A percentile compares a stretch with the other conserved stretches of the same genome.
Evolutionary conservation across 768 basidiomycete genomes (phyloP).

Genomic region (Boletus huronensis): DNA sequence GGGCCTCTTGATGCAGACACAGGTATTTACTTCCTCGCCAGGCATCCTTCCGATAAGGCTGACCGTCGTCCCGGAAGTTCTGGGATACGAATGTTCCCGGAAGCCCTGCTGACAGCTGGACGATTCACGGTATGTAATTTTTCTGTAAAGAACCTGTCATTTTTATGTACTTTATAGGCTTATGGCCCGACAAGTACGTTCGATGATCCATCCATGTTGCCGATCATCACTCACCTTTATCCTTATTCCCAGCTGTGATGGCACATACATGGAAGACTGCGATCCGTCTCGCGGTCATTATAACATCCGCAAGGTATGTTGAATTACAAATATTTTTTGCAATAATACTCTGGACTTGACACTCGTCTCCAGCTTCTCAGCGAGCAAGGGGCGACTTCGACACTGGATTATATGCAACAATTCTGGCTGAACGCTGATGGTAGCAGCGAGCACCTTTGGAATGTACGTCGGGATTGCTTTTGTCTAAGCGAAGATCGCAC

Average conservation of each 20-base stretch:
- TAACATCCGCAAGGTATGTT: slow-evolving; percentile 39
- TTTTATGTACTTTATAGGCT: slow-evolving; percentile 37
- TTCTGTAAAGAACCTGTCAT: background rate
- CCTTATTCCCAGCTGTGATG: slow-evolving; percentile 48
- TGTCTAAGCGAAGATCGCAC: background rate
- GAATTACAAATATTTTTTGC: background rate
- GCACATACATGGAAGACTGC: slow-evolving; percentile 33
- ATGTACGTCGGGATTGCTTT: slow-evolving; percentile 38
- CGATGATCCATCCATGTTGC: background rate
- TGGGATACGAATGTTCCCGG: slow-evolving; percentile 68
- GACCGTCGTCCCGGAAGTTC: slow-evolving; percentile 42
- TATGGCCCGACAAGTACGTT: slow-evolving; percentile 64
- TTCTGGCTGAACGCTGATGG: slow-evolving; percentile 65
- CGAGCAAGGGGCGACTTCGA: slow-evolving; percentile 52
- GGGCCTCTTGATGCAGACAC: slow-evolving; percentile 60
- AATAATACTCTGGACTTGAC: background rate
- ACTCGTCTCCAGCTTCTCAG: slow-evolving; percentile 45
- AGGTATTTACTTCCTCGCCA: slow-evolving; percentile 28
- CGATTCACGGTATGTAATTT: slow-evolving; percentile 57
- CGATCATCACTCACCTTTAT: background rate
- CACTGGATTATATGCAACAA: slow-evolving; percentile 57
- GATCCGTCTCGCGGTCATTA: slow-evolving; percentile 43
- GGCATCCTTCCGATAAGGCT: background rate
- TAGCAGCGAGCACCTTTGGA: slow-evolving; percentile 65
- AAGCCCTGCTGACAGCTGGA: slow-evolving; percentile 68